Evolutionary conservation across 2,329 filamentous ascomycete species (phyloP), one percentile per base, ranked within the genome.

Genomic region (Diaporthe destruens): DNA sequence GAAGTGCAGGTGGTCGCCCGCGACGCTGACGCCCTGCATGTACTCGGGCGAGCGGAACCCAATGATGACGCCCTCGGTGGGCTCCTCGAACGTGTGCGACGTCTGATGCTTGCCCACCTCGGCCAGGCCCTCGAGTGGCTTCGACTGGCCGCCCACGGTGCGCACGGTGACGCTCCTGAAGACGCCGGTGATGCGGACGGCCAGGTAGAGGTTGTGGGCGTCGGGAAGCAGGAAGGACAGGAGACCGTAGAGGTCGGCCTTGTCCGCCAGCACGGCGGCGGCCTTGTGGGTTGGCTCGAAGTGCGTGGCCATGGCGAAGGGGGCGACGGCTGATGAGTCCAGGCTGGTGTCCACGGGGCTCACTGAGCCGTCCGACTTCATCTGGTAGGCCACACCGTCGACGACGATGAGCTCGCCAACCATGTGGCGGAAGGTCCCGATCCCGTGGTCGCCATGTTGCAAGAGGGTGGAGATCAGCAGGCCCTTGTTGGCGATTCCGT

Each of bases 391-490:
- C 1, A 75, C 57, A 29, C 80, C 79, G 69, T 81, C 78, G 25
- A 81, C 72, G 16, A 82, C 71, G 59, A 82, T 80, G 78, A 82
- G 80, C 75, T 82, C 81, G 75, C 80, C 81, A 23, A 70, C 74
- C 78, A 82, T 81, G 76, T 78, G 61, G 23, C 76, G 75, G 71
- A 82, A 82, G 2, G 81, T 82, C 56, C 81, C 80, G 0, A 82
- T 76, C 25, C 81, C 81, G 74, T 80, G 80, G 76, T 82, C 75
- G 70, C 80, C 80, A 69, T 81, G 78, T 6, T 67, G 66, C 61
- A 82, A 75, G 29, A 82, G 74, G 11, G 67, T 68, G 0, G 78
- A 74, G 54, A 81, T 73, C 11, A 80, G 79, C 12, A 78, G 47
- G 72, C 80, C 80, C 18, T 78, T 75, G 29, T 78, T 77, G 65